phyloP scores from a whole-genome alignment of 371 early-diverging fungal species.

The Mucor lusitanicus region DNA sequence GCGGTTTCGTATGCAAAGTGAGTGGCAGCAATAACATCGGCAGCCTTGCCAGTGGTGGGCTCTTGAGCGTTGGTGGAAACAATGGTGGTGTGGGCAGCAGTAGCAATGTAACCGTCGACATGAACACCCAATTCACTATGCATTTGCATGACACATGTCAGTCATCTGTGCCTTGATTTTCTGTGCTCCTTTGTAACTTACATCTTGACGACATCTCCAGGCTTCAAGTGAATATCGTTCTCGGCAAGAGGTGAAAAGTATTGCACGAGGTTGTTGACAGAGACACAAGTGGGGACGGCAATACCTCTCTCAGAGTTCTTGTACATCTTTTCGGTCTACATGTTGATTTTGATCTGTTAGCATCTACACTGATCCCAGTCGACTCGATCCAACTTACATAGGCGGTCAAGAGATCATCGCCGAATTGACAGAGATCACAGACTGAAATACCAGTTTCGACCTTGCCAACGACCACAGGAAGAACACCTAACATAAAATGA shows the following conservation, averaged over 20 bases:
- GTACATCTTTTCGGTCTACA: conserved; percentile 68
- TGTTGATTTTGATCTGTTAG: not conserved
- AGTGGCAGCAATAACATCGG: conserved; percentile 84
- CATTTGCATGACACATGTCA: not conserved
- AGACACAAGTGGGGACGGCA: conserved; percentile 84
- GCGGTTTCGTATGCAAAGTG: conserved; percentile 80
- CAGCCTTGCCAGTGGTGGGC: conserved; percentile 74
- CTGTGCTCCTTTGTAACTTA: conserved; percentile 30
- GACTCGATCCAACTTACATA: conserved; percentile 43
- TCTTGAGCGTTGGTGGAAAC: conserved; percentile 60
- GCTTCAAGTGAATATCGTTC: conserved; percentile 55
- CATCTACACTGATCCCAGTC: not conserved
- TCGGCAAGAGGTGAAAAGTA: conserved; percentile 76
- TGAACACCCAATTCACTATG: conserved; percentile 88
- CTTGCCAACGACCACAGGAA: conserved; percentile 55
- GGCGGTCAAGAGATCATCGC: conserved; percentile 75
- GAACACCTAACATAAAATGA: conserved; percentile 27
- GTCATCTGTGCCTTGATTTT: not conserved
- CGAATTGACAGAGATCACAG: conserved; percentile 78
- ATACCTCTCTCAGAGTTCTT: conserved; percentile 79
- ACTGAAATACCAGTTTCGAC: conserved; percentile 65
- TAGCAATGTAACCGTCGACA: conserved; percentile 90
- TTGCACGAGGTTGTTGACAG: conserved; percentile 79
- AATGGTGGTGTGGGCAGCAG: conserved; percentile 84
- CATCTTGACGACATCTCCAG: conserved; percentile 89